Evolutionary conservation across 1,139 yeast species (phyloP).

Genomic region (Lodderomyces pseudojiufengensis): DNA sequence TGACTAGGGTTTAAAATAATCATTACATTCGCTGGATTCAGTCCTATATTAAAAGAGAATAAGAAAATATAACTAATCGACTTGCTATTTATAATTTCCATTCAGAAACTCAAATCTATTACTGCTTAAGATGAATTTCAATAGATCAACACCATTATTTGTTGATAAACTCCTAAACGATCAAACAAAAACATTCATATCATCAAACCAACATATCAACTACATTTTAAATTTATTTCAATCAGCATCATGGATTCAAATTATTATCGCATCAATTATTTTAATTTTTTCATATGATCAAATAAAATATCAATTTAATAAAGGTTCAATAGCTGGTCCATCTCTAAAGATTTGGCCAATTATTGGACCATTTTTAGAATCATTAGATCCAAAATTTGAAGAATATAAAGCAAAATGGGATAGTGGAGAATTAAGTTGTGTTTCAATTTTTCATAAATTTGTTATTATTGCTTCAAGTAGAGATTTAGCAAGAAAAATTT

Average conservation of each 20-base stretch:
- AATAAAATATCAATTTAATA: constrained; percentile 66
- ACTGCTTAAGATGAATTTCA: background rate
- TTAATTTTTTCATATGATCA: constrained; percentile 71
- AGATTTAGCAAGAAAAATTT: constrained; percentile 85
- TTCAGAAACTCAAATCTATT: no score
- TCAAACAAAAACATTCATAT: constrained; percentile 1
- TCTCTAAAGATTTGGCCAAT: constrained; percentile 83
- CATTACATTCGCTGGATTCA: no score
- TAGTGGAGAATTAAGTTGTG: constrained; percentile 92
- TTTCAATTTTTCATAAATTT: constrained; percentile 94
- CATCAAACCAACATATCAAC: constrained; percentile 4
- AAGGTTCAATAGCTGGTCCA: constrained; percentile 92
- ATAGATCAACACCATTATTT: constrained; percentile 1
- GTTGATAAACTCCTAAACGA: constrained; percentile 1
- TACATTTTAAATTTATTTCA: constrained; percentile 6
- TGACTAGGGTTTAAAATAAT: no score
- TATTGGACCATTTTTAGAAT: constrained; percentile 93
- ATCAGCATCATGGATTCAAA: constrained; percentile 35
- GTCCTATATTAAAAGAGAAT: no score
- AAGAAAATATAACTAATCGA: no score
- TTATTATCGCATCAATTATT: constrained; percentile 48
- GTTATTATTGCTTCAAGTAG: constrained; percentile 92
- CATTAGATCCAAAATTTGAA: constrained; percentile 94
- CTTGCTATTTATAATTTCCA: no score
- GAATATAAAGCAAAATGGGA: constrained; percentile 92